Percentiles rank a stretch among this genome's conserved stretches.
Evolutionary conservation across 2,329 filamentous ascomycete genomes (phyloP).

Genomic region (Exophiala mesophila): DNA sequence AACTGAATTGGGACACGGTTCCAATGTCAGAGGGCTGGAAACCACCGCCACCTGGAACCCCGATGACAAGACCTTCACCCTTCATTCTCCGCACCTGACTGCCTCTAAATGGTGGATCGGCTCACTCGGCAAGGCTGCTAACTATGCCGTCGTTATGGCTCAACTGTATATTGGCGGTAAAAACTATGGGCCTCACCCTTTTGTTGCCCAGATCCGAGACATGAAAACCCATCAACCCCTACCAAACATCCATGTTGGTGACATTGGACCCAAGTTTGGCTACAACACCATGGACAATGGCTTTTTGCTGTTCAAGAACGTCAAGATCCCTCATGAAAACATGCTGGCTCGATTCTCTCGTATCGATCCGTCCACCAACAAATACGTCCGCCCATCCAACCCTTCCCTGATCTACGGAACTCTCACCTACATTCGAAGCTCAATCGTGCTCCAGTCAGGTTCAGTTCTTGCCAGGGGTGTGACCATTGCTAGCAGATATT

Average conservation of each 20-base stretch:
- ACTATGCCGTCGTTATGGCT: constrained; percentile 73
- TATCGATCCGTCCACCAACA: constrained; percentile 62
- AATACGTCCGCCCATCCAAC: constrained; percentile 62
- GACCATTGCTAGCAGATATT: constrained; percentile 71
- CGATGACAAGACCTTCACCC: constrained; percentile 66
- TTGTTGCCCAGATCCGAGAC: constrained; percentile 70
- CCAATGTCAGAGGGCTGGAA: constrained; percentile 68
- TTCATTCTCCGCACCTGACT: constrained; percentile 69
- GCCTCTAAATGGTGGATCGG: constrained; percentile 84
- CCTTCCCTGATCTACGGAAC: constrained; percentile 69
- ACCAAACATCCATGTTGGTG: constrained; percentile 67
- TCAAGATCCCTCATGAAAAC: constrained; percentile 68
- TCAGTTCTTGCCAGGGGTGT: constrained; percentile 68
- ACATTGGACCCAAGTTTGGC: constrained; percentile 75
- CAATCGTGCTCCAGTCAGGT: constrained; percentile 68
- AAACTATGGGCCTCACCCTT: constrained; percentile 68
- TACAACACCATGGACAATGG: constrained; percentile 82
- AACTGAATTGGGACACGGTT: constrained; percentile 74
- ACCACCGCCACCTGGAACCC: constrained; percentile 70
- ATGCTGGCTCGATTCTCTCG: constrained; percentile 69
- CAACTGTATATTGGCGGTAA: constrained; percentile 67
- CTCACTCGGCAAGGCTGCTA: constrained; percentile 68
- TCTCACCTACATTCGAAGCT: constrained; percentile 68
- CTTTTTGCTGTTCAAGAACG: constrained; percentile 69
- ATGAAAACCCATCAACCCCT: constrained; percentile 65